These are phyloP conservation scores for Tieghemiomyces parasiticus DNA, from an alignment of 192 early-diverging fungal species.

Conservation along the genomic window DNA sequence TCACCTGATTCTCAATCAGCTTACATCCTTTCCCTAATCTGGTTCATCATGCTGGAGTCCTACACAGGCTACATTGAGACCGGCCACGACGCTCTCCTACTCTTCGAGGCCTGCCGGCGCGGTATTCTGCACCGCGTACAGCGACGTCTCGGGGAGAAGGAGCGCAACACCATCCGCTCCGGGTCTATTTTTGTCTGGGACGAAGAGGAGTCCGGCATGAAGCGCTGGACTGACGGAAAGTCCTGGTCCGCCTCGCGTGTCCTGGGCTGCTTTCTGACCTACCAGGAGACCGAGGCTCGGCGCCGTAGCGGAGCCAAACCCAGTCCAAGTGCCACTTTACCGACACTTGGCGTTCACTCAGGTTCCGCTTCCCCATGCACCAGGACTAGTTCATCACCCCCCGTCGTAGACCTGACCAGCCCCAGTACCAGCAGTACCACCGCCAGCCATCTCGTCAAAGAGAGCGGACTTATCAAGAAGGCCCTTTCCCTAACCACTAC, in stretches of 20 bases:
- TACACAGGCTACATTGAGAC: conserved; percentile 76
- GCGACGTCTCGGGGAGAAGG: conserved; percentile 66
- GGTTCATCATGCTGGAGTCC: conserved; percentile 57
- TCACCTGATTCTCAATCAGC: no score
- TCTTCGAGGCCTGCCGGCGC: conserved; percentile 80
- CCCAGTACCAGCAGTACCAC: no score
- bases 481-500: conserved; percentile 72
- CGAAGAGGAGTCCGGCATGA: conserved; percentile 80
- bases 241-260: conserved; percentile 81
- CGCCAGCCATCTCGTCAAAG: conserved; percentile 32
- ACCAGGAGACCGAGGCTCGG: conserved; percentile 67
- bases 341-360: no score
- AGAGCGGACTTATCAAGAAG: conserved; percentile 78
- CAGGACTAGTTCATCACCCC: no score
- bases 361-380: no score
- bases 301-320: no score
- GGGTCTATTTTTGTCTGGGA: conserved; percentile 87
- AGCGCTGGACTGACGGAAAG: conserved; percentile 85
- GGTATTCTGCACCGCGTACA: conserved; percentile 60
- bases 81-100: conserved; percentile 69
- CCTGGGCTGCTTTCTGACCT: conserved; percentile 76
- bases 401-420: no score
- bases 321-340: no score
- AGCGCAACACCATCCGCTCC: conserved; percentile 63
- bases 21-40: no score